These are phyloP conservation scores for Secale cereale DNA, from an alignment of 176 grass and related monocot species.

Conservation along the genomic window DNA sequence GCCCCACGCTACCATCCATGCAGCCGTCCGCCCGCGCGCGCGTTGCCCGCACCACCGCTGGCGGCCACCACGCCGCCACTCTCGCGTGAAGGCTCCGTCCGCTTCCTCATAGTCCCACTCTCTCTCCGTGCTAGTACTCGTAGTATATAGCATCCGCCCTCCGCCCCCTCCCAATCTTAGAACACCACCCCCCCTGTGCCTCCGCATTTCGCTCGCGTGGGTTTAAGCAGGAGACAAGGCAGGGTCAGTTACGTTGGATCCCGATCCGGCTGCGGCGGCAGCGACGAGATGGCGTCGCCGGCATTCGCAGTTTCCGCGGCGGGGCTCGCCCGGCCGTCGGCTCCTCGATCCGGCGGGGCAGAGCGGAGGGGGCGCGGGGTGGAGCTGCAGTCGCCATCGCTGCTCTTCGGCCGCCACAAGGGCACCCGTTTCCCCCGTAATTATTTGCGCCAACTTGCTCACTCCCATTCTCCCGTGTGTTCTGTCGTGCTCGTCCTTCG, in stretches of 20 bases:
- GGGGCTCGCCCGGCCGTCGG: slow-evolving; percentile 30
- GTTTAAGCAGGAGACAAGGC: slow-evolving; percentile 10
- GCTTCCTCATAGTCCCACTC: not conserved
- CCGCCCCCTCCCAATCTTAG: not conserved
- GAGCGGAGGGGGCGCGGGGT: slow-evolving; percentile 2
- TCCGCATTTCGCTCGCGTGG: slow-evolving; percentile 22
- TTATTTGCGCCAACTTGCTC: not conserved
- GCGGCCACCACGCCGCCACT: not conserved
- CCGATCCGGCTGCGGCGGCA: slow-evolving; percentile 16
- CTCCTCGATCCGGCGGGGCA: slow-evolving; percentile 5
- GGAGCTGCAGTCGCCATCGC: not conserved
- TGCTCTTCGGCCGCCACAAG: not conserved
- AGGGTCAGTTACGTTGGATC: not conserved
- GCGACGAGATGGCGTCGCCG: slow-evolving; percentile 29
- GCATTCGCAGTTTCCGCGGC: slow-evolving; percentile 40
- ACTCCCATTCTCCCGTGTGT: not conserved
- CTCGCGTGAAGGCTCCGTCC: slow-evolving; percentile 18
- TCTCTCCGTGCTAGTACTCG: not conserved
- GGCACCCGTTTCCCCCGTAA: slow-evolving; percentile 31
- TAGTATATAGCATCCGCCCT: slow-evolving; percentile 24
- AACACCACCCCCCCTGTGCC: not conserved
- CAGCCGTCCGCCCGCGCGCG: not conserved
- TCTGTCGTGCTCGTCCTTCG: not conserved
- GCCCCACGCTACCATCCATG: slow-evolving; percentile 18
- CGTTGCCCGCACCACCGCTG: not conserved